A percentile compares a stretch with the other conserved stretches of the same genome.
Conservation (phyloP, 73 alveolate genomes). For the Paramecium biaurelia region DNA sequence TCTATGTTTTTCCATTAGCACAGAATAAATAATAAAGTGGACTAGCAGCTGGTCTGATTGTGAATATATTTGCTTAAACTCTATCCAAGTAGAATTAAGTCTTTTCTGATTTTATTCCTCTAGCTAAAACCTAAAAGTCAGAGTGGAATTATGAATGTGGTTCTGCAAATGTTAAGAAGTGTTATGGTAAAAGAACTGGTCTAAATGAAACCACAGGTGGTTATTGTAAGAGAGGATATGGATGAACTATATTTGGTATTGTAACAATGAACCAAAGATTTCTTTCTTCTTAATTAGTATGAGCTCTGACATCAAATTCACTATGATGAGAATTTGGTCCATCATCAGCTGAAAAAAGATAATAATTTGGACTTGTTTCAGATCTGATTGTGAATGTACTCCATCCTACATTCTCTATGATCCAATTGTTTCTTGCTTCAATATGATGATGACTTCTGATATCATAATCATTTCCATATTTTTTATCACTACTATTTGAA, state of each 20-base stretch:
- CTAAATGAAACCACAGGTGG: background rate
- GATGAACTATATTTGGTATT: background rate
- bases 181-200: background rate
- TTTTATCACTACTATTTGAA: conserved; percentile 28
- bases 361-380: background rate
- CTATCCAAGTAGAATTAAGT: background rate
- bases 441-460: background rate
- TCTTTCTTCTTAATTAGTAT: background rate
- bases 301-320: conserved; percentile 1
- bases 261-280: conserved; percentile 20
- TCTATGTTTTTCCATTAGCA: background rate
- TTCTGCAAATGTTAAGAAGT: background rate
- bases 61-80: conserved; percentile 1
- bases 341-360: background rate
- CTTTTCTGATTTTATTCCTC: background rate
- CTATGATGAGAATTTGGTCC: background rate
- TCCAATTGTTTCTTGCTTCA: conserved; percentile 28
- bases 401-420: conserved; percentile 39
- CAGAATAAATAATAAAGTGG: background rate
- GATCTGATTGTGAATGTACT: conserved; percentile 17
- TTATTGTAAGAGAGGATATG: background rate
- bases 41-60: conserved; percentile 7
- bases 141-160: background rate
- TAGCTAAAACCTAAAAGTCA: background rate
- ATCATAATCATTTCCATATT: conserved; percentile 22